These are phyloP conservation scores for Boletus vermiculosoides DNA, from an alignment of 768 basidiomycete genomes.

Conservation along the genomic window DNA sequence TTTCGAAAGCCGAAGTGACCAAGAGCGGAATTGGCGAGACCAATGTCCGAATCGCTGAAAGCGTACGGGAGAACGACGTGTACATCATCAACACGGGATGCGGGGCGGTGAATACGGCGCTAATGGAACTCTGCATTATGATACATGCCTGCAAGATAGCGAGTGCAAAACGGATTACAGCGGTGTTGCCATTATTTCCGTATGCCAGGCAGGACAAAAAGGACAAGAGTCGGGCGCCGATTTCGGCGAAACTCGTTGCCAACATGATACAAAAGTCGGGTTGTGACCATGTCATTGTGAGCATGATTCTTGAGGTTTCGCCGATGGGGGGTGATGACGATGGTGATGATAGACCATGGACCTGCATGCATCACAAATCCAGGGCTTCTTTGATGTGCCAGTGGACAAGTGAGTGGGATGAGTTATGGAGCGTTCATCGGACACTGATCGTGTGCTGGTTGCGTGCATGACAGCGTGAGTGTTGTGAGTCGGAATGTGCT, in stretches of 20 bases:
- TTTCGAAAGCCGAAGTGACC: slow-evolving; percentile 85
- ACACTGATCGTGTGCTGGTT: slow-evolving; percentile 16
- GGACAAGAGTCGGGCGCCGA: slow-evolving; percentile 97
- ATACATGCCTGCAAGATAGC: slow-evolving; percentile 99
- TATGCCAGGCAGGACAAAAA: slow-evolving; percentile 99
- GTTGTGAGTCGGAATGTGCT: slow-evolving; percentile 3
- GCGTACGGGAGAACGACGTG: slow-evolving; percentile 96
- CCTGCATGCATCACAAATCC: slow-evolving; percentile 97
- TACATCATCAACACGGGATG: slow-evolving; percentile 97
- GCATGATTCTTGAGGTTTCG: slow-evolving; percentile 30
- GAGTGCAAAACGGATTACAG: slow-evolving; percentile 96
- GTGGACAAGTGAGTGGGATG: slow-evolving; percentile 88
- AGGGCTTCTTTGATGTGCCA: slow-evolving; percentile 99
- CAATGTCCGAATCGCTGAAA: slow-evolving; percentile 87
- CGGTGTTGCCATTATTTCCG: slow-evolving; percentile 96
- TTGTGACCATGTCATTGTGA: slow-evolving; percentile 94
- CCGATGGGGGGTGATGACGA: slow-evolving; percentile 3
- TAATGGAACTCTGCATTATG: slow-evolving; percentile 99
- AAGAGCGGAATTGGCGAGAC: slow-evolving; percentile 91
- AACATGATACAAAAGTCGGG: slow-evolving; percentile 94
- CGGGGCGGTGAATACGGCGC: slow-evolving; percentile 82
- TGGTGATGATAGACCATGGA: slow-evolving; percentile 80
- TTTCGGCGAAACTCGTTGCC: slow-evolving; percentile 96
- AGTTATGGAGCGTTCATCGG: background rate
- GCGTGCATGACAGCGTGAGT: slow-evolving; percentile 48